Percentiles rank a stretch among this genome's conserved stretches.
phyloP scores from a whole-genome alignment of 2,329 filamentous ascomycete genomes.

The Ophiostoma triangulosporum region DNA sequence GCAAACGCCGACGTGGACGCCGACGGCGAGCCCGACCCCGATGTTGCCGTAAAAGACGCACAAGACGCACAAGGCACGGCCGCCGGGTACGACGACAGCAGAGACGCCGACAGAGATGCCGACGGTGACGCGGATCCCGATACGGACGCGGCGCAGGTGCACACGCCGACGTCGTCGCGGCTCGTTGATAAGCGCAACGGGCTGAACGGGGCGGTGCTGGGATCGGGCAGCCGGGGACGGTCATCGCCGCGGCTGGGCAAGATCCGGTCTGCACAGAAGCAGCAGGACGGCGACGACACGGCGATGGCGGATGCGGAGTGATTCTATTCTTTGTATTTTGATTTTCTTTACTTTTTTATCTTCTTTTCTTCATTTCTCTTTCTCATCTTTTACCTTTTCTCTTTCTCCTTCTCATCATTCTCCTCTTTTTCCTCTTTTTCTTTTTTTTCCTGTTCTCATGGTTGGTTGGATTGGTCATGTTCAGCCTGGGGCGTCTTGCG shows the following conservation, averaged over 20 bases:
- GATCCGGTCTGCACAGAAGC: constrained; percentile 4
- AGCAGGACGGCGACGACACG: constrained; percentile 14
- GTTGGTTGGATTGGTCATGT: neutral
- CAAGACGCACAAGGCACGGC: neutral
- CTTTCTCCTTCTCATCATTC: neutral
- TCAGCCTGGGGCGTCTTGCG: neutral
- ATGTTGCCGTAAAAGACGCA: neutral
- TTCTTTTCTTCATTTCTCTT: neutral
- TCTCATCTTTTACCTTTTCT: neutral
- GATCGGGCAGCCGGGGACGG: constrained; percentile 12
- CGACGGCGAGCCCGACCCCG: constrained; percentile 9
- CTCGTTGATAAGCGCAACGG: constrained; percentile 17
- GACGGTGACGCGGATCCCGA: constrained; percentile 7
- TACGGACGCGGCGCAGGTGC: constrained; percentile 24
- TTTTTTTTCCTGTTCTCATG: neutral
- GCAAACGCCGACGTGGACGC: constrained; percentile 23
- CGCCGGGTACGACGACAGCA: neutral
- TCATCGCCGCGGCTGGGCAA: constrained; percentile 16
- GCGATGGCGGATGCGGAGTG: constrained; percentile 17
- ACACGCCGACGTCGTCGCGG: constrained; percentile 22
- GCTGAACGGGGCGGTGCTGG: constrained; percentile 8
- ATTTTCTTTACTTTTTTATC: neutral
- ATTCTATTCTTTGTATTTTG: neutral
- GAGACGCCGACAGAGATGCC: constrained; percentile 18
- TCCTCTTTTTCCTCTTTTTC: neutral